Percentiles rank a stretch among this genome's conserved stretches.
Evolutionary conservation across 805 yeast species (phyloP).

Genomic region (Tanozyma kutaoensis): DNA sequence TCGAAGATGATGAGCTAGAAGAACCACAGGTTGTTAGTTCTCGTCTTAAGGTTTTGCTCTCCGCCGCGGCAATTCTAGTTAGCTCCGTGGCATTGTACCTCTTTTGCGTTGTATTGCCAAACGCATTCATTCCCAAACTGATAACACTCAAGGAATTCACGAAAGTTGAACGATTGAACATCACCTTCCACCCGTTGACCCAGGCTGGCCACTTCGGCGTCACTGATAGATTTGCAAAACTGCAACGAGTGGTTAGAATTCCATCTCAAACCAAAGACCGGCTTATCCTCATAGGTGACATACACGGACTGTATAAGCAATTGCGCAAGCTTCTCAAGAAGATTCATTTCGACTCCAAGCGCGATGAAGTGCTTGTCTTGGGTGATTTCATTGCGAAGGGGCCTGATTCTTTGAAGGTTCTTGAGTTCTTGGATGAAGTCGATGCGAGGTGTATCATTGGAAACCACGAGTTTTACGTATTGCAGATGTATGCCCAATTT

Average conservation of each 20-base stretch:
- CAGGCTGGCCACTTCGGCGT: constrained; percentile 1
- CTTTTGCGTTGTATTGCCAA: constrained; percentile 20
- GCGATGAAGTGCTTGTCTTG: constrained; percentile 52
- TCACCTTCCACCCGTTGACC: constrained; percentile 13
- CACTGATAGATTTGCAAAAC: neutral
- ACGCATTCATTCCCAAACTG: constrained; percentile 19
- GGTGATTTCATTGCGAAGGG: constrained; percentile 90
- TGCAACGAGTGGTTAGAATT: neutral
- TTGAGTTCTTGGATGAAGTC: constrained; percentile 40
- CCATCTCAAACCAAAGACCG: constrained; percentile 18
- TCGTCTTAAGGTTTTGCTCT: too few relatives aligned
- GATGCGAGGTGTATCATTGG: constrained; percentile 70
- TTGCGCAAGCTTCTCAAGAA: constrained; percentile 39
- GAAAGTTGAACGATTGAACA: constrained; percentile 11
- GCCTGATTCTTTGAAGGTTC: constrained; percentile 53
- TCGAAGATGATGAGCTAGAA: too few relatives aligned
- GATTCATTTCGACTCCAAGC: constrained; percentile 27
- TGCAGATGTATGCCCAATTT: constrained; percentile 49
- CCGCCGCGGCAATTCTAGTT: too few relatives aligned
- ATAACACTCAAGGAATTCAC: constrained; percentile 12
- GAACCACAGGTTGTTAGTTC: too few relatives aligned
- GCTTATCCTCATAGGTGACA: constrained; percentile 68
- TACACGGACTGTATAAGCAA: constrained; percentile 65
- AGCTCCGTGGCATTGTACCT: too few relatives aligned
- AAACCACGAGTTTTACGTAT: constrained; percentile 70